Percentiles rank a stretch among this genome's conserved stretches.
Evolutionary conservation across 2,329 filamentous ascomycete species (phyloP).

Genomic region (Ramularia collo-cygni): DNA sequence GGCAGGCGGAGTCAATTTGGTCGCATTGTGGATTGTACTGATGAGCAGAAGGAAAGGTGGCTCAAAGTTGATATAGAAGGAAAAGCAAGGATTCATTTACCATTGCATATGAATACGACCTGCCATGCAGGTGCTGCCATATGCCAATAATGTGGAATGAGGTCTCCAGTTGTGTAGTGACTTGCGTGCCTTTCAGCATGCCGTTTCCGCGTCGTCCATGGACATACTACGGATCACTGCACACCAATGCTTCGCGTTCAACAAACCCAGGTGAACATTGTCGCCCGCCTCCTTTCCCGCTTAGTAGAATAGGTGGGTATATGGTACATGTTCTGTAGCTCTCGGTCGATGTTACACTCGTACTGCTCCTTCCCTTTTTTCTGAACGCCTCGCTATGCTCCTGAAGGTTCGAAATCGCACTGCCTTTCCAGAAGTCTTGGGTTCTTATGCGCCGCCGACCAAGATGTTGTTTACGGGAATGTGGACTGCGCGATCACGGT

Average conservation of each 20-base stretch:
- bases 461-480: constrained; percentile 66
- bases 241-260: background rate
- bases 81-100: background rate
- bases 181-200: no score
- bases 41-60: constrained; percentile 15
- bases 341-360: background rate
- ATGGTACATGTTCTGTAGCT: constrained; percentile 2
- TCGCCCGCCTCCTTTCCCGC: background rate
- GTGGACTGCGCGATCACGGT: constrained; percentile 46
- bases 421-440: background rate
- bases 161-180: no score
- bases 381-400: constrained; percentile 9
- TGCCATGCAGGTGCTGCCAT: no score
- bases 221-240: background rate
- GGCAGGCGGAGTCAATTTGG: constrained; percentile 20
- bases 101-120: no score
- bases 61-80: constrained; percentile 16
- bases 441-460: constrained; percentile 55
- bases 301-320: background rate
- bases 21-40: constrained; percentile 22
- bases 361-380: background rate
- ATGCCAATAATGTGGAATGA: no score
- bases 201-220: no score
- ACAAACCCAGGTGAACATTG: background rate
- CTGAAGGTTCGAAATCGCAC: no score